Conservation (phyloP, 805 yeast species). For the Candida xiaguanensis region DNA sequence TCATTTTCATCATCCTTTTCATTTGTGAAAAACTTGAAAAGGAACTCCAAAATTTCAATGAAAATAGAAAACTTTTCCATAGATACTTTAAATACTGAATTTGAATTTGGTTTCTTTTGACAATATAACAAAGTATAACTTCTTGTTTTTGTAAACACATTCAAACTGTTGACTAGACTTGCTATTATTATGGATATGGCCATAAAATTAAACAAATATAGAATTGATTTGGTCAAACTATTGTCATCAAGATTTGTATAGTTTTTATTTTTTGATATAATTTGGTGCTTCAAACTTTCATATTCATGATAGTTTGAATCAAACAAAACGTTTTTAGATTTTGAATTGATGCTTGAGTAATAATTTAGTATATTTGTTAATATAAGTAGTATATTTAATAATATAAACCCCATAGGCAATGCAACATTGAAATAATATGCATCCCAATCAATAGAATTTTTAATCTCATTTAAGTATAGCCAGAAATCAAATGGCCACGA, state of each 20-base stretch:
- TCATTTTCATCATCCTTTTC: constrained; percentile 10
- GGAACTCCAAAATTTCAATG: constrained; percentile 5
- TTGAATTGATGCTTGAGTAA: constrained; percentile 22
- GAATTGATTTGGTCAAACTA: constrained; percentile 6
- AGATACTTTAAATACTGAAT: constrained; percentile 15
- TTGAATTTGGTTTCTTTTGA: constrained; percentile 21
- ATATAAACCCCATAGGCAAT: constrained; percentile 22
- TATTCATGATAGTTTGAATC: constrained; percentile 32
- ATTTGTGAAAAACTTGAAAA: constrained; percentile 3
- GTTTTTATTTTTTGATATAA: constrained; percentile 5
- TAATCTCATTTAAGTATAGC: constrained; percentile 32
- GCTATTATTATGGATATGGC: constrained; percentile 1
- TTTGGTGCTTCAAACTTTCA: constrained; percentile 21
- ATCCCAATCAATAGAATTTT: constrained; percentile 42
- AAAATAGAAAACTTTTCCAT: constrained; percentile 2
- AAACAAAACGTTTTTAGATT: constrained; percentile 30
- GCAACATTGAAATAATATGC: constrained; percentile 27
- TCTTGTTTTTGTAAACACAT: constrained; percentile 15
- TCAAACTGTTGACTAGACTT: constrained; percentile 4
- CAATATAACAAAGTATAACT: constrained; percentile 32
- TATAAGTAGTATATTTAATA: constrained; percentile 16
- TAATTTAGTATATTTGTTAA: constrained; percentile 13
- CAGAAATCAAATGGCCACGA: constrained; percentile 36
- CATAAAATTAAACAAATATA: constrained; percentile 7
- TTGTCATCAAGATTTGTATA: neutral